Evolutionary conservation across 1,139 yeast genomes (phyloP), one percentile per base, ranked within the genome.

Genomic region (Yamadazyma sp.): DNA sequence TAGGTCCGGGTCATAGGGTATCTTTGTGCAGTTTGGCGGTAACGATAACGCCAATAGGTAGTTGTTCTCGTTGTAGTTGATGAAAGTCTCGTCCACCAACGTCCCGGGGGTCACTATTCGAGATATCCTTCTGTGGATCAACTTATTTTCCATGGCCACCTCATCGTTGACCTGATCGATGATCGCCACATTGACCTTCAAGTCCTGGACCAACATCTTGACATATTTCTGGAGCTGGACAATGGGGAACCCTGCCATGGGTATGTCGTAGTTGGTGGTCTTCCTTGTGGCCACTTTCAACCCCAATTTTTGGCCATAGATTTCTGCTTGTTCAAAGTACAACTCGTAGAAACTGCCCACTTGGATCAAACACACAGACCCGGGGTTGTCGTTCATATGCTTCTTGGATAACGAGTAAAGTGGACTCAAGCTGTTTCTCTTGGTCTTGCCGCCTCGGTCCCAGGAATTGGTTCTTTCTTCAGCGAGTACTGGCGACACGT

Each of bases 101-200:
- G 98, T 92, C 1, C 99, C 98, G 0, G 98, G 97, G 0, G 97
- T 84, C 1, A 92, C 79, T 6, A 91, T 80, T 34, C 98, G 69
- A 4, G 89, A 76, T 0, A 94, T 79, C 29, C 85, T 81, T 31
- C 99, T 67, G 39, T 76, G 79, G 30, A 82, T 75, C 23, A 72
- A 71, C 27, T 55, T 59, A 14, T 50, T 47, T 6, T 61, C 51
- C 10, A 24, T 22, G 16, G 24, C 33, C 23, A 32, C 25, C 14
- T 34, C 29, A 15, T 32, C 37, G 1, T 69, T 62, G 42, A 66
- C 75, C 55, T 89, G 97, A 43, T 89, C 95, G 15, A 88, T 78
- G 15, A 91, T 73, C 0, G 92, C 96, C 0, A 89, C 97, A 38
- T 81, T 83, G 34, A 73, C 73, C 4, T 79, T 81, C 27, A 77